Percentiles rank a stretch among this genome's conserved stretches.
Evolutionary conservation across 192 early-diverging fungal genomes (phyloP).

Genomic region (Coemansia sp.): DNA sequence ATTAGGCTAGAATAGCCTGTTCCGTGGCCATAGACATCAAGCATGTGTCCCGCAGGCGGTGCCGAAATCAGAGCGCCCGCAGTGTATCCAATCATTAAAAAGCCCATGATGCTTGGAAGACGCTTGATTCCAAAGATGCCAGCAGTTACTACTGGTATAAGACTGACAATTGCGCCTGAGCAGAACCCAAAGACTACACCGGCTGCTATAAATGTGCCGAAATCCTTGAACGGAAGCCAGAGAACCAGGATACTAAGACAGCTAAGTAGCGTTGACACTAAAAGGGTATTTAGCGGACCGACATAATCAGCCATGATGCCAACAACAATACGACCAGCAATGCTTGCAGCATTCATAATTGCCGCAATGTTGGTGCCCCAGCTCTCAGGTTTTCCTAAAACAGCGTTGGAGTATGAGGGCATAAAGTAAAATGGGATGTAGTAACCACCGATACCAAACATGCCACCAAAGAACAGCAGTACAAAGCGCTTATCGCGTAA

Average conservation of each 20-base stretch:
- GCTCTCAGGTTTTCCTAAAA: constrained; percentile 7
- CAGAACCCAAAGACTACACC: constrained; percentile 34
- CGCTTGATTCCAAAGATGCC: constrained; percentile 30
- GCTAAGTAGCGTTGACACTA: constrained; percentile 14
- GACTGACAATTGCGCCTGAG: constrained; percentile 29
- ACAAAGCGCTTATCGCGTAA: constrained; percentile 15
- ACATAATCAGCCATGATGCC: constrained; percentile 23
- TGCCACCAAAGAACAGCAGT: constrained; percentile 13
- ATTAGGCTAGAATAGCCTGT: constrained; percentile 21
- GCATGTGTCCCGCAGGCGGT: constrained; percentile 29
- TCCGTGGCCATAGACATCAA: constrained; percentile 25
- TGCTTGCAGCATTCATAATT: constrained; percentile 32
- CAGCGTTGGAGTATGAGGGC: constrained; percentile 22
- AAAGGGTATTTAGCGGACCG: constrained; percentile 24
- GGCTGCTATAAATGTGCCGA: constrained; percentile 19
- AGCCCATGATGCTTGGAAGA: constrained; percentile 33
- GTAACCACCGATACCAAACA: constrained; percentile 14
- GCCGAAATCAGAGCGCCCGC: constrained; percentile 23
- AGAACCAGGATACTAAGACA: constrained; percentile 27
- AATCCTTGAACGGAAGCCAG: constrained; percentile 30
- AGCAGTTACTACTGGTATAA: constrained; percentile 35
- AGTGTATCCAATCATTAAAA: constrained; percentile 26
- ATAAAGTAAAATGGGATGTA: constrained; percentile 22
- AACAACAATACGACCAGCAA: constrained; percentile 27
- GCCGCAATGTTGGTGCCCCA: constrained; percentile 35